Evolutionary conservation across 2,329 filamentous ascomycete species (phyloP).

Genomic region (Coniella lustricola): DNA sequence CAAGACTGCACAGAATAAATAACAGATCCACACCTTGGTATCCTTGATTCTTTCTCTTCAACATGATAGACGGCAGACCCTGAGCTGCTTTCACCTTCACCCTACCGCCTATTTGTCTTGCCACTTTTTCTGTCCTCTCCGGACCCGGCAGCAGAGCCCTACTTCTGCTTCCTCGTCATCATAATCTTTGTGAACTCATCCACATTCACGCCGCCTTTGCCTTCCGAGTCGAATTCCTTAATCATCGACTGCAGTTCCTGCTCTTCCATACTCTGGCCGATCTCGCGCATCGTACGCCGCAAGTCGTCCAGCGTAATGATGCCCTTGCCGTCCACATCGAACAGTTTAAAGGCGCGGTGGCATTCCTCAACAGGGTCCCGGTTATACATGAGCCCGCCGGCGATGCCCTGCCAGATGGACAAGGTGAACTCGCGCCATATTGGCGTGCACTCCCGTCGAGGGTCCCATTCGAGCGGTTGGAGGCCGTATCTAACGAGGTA

Average conservation of each 20-base stretch:
- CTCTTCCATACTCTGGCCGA: slow-evolving; percentile 89
- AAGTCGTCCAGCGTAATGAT: slow-evolving; percentile 85
- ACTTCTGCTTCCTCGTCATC: slow-evolving; percentile 30
- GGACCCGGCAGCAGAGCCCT: slow-evolving; percentile 4
- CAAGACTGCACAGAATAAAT: too few relatives aligned
- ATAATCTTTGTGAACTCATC: slow-evolving; percentile 64
- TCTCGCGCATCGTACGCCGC: slow-evolving; percentile 76
- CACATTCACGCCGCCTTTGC: slow-evolving; percentile 69
- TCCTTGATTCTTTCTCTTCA: not conserved
- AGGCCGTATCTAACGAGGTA: slow-evolving; percentile 78
- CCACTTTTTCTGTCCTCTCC: slow-evolving; percentile 2
- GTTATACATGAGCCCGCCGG: slow-evolving; percentile 71
- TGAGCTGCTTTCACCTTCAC: not conserved
- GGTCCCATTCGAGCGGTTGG: slow-evolving; percentile 54
- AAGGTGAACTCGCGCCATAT: slow-evolving; percentile 67
- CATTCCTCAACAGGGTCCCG: slow-evolving; percentile 90
- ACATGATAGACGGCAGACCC: not conserved
- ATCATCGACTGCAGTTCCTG: slow-evolving; percentile 94
- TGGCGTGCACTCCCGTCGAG: slow-evolving; percentile 48
- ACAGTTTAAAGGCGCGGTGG: slow-evolving; percentile 81
- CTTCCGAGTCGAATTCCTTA: slow-evolving; percentile 93
- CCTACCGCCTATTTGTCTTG: slow-evolving; percentile 1
- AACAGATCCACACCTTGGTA: too few relatives aligned
- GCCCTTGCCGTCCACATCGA: slow-evolving; percentile 88
- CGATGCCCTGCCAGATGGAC: slow-evolving; percentile 65